Percentiles rank a stretch among this genome's conserved stretches.
Evolutionary conservation across 2,329 filamentous ascomycete genomes (phyloP).

Genomic region (Alternaria conjuncta): DNA sequence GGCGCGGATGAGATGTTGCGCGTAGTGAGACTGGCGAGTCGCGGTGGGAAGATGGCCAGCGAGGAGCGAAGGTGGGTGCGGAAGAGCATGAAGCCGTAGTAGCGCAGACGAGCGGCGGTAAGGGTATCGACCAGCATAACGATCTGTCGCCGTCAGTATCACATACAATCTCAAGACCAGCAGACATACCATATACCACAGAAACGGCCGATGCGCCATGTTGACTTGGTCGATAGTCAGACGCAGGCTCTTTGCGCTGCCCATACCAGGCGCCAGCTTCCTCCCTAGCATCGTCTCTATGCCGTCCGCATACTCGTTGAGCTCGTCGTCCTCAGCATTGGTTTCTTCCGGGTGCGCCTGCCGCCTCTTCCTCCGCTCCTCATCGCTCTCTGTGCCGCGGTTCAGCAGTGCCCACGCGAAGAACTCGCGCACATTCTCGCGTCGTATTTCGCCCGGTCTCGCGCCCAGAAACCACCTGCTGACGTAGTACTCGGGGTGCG

Average conservation of each 20-base stretch:
- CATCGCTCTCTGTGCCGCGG: constrained; percentile 49
- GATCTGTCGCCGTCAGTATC: constrained; percentile 37
- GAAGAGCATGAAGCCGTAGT: constrained; percentile 61
- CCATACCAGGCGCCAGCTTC: constrained; percentile 61
- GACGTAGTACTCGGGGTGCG: constrained; percentile 64
- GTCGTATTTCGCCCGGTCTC: constrained; percentile 61
- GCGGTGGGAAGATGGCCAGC: constrained; percentile 64
- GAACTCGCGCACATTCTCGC: constrained; percentile 74
- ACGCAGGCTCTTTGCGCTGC: constrained; percentile 64
- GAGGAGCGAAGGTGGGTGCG: constrained; percentile 52
- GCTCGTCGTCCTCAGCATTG: constrained; percentile 53
- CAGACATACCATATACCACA: constrained; percentile 66
- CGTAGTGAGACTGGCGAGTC: constrained; percentile 59
- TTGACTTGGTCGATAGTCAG: constrained; percentile 69
- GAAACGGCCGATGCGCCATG: constrained; percentile 65
- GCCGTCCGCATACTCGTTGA: constrained; percentile 62
- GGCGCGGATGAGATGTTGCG: constrained; percentile 56
- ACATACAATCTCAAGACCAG: neutral
- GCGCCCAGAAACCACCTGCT: constrained; percentile 71
- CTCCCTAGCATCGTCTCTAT: constrained; percentile 62
- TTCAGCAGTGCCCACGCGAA: constrained; percentile 73
- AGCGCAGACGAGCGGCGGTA: constrained; percentile 51
- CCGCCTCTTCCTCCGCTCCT: constrained; percentile 17
- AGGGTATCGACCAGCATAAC: constrained; percentile 61
- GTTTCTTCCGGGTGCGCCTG: constrained; percentile 25